Conservation (phyloP, 345 rosid species). For the Aegle marmelos region DNA sequence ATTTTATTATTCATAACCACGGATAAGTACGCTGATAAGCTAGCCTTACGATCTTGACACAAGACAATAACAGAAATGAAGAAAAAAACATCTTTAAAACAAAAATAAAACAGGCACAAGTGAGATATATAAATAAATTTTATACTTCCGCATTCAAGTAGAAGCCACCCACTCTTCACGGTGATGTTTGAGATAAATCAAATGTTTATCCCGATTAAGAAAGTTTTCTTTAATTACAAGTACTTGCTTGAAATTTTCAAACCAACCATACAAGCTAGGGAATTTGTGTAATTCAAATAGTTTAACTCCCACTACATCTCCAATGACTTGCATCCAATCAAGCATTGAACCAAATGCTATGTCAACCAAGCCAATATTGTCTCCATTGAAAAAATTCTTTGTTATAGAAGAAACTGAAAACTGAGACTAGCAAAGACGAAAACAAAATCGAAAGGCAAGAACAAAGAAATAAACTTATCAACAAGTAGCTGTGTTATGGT, state of each 20-base stretch:
- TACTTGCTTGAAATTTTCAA: background rate
- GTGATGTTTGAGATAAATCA: background rate
- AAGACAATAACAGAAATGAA: too few species aligned
- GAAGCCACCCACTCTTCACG: background rate
- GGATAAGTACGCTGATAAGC: too few species aligned
- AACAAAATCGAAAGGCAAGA: too few species aligned
- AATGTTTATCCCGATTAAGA: conserved; percentile 3
- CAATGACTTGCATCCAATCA: conserved; percentile 12
- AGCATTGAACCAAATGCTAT: conserved; percentile 14
- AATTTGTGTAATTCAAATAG: conserved; percentile 5
- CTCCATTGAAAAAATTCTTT: conserved; percentile 22
- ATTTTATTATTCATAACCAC: too few species aligned
- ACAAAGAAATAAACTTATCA: too few species aligned
- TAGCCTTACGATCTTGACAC: too few species aligned
- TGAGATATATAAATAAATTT: too few species aligned
- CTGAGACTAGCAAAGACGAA: too few species aligned
- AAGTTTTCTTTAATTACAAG: conserved; percentile 19
- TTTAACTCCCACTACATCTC: background rate
- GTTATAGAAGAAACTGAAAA: too few species aligned
- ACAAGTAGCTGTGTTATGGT: too few species aligned
- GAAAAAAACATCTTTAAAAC: too few species aligned
- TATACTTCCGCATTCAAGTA: background rate
- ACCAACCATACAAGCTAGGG: conserved; percentile 18
- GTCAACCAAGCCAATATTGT: conserved; percentile 19
- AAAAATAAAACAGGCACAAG: too few species aligned